phyloP scores from a whole-genome alignment of 257 asterid genomes.

The Cruciata laevipes region DNA sequence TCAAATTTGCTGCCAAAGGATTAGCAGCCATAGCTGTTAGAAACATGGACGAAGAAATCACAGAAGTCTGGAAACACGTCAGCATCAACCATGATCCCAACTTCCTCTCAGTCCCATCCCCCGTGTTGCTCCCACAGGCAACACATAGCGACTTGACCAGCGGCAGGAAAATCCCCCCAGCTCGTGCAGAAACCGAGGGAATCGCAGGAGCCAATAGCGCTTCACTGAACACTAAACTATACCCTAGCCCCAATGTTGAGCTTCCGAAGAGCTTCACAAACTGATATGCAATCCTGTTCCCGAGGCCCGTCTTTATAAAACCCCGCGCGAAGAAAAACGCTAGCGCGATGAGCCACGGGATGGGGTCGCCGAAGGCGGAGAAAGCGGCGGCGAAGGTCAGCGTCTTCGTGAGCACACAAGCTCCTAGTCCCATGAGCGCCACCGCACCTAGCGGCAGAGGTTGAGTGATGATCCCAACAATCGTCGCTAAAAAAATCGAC shows the following conservation, averaged over 20 bases:
- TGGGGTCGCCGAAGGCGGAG: constrained; percentile 94
- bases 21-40: constrained; percentile 98
- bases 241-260: constrained; percentile 77
- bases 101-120: constrained; percentile 86
- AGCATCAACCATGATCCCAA: constrained; percentile 95
- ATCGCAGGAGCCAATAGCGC: constrained; percentile 95
- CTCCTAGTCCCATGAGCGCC: constrained; percentile 81
- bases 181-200: constrained; percentile 92
- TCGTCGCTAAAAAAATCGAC: constrained; percentile 83
- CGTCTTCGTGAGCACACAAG: constrained; percentile 79
- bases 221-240: constrained; percentile 92
- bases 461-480: constrained; percentile 84
- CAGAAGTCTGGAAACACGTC: constrained; percentile 91
- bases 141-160: constrained; percentile 83
- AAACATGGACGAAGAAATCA: constrained; percentile 88
- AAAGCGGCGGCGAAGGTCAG: constrained; percentile 83
- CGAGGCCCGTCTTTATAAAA: constrained; percentile 85
- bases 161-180: constrained; percentile 93
- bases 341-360: constrained; percentile 89
- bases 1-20: constrained; percentile 86
- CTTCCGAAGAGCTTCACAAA: constrained; percentile 84
- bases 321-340: constrained; percentile 96
- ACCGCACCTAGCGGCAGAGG: constrained; percentile 95
- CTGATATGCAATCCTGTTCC: constrained; percentile 88
- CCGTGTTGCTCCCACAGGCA: constrained; percentile 86